phyloP scores from a whole-genome alignment of 1,284 basidiomycete genomes.

The Sanghuangporus weigelae region DNA sequence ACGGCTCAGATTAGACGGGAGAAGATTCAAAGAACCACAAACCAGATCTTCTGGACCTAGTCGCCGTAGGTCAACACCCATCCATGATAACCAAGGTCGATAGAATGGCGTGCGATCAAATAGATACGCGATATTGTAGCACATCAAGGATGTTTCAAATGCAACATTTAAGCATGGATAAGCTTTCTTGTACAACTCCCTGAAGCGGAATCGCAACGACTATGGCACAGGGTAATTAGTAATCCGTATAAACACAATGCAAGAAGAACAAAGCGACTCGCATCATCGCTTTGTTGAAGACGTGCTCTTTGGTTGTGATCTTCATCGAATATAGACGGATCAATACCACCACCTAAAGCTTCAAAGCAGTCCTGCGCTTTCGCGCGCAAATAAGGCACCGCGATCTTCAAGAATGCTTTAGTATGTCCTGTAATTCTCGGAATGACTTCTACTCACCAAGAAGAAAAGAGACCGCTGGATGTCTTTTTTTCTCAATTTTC shows the following conservation, averaged over 20 bases:
- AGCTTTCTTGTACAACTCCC: conserved; percentile 55
- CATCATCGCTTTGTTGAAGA: neutral
- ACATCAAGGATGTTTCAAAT: conserved; percentile 79
- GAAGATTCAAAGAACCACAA: conserved; percentile 25
- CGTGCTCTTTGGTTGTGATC: conserved; percentile 20
- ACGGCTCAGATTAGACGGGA: neutral
- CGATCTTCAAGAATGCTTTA: conserved; percentile 50
- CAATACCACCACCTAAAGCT: conserved; percentile 77
- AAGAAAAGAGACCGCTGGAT: conserved; percentile 73
- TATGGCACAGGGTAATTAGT: conserved; percentile 19
- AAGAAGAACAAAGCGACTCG: neutral
- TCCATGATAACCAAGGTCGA: conserved; percentile 86
- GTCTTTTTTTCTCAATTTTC: conserved; percentile 57
- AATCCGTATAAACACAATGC: neutral
- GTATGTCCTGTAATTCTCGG: neutral
- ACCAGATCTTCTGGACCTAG: conserved; percentile 74
- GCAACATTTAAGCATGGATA: conserved; percentile 82
- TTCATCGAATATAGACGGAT: conserved; percentile 61
- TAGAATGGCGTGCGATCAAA: conserved; percentile 87
- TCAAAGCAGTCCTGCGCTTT: conserved; percentile 92
- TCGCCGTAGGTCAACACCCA: conserved; percentile 78
- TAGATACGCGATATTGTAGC: conserved; percentile 86
- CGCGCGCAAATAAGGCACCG: conserved; percentile 83
- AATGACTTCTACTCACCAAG: conserved; percentile 47
- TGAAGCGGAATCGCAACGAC: conserved; percentile 44